Conservation (phyloP, 2,329 filamentous ascomycete species). For the Lojkania enalia region DNA sequence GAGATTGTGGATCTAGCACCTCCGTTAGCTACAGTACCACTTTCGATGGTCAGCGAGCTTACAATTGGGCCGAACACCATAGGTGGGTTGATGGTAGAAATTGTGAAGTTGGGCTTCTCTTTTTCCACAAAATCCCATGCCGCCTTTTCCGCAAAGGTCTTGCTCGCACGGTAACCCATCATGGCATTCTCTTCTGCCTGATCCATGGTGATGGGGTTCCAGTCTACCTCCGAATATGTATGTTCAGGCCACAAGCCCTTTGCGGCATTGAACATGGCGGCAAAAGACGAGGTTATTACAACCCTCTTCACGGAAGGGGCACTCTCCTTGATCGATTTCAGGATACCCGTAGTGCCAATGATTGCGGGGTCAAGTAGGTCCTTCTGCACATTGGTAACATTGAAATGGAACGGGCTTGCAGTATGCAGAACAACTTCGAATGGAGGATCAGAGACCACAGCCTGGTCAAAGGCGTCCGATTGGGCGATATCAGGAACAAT, state of each 20-base stretch:
- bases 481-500: constrained; percentile 75
- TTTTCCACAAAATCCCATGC: constrained; percentile 58
- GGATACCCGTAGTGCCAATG: constrained; percentile 65
- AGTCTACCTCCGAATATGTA: constrained; percentile 58
- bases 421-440: constrained; percentile 67
- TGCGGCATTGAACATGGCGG: constrained; percentile 62
- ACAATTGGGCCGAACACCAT: constrained; percentile 56
- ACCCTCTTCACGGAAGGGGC: constrained; percentile 72
- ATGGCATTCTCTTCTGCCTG: constrained; percentile 50
- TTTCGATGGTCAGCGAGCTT: constrained; percentile 10
- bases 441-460: constrained; percentile 62
- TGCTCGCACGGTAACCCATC: constrained; percentile 57
- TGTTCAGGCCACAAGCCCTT: constrained; percentile 56
- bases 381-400: constrained; percentile 72
- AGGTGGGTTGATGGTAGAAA: constrained; percentile 56
- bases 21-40: not conserved
- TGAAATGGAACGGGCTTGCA: constrained; percentile 68
- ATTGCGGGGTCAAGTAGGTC: constrained; percentile 63
- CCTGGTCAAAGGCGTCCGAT: constrained; percentile 67
- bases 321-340: constrained; percentile 63
- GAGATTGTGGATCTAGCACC: constrained; percentile 56
- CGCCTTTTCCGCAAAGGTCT: constrained; percentile 63
- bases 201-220: constrained; percentile 60
- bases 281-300: constrained; percentile 70
- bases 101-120: constrained; percentile 55